A percentile compares a stretch with the other conserved stretches of the same genome.
Evolutionary conservation across 148 eudicot genomes (phyloP).

Genomic region (Vaccinium darrowii): DNA sequence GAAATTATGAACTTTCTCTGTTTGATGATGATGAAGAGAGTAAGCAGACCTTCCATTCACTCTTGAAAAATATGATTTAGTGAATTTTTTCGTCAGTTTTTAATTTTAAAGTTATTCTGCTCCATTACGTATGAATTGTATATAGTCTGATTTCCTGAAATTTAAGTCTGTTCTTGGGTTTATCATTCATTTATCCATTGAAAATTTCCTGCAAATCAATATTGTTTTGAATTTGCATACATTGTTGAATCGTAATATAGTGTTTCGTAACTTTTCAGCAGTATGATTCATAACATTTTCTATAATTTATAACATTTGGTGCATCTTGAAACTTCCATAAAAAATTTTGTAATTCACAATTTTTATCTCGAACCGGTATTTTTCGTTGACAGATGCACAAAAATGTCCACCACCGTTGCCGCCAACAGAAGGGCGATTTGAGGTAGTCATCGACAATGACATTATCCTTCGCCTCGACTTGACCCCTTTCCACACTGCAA

Average conservation of each 20-base stretch:
- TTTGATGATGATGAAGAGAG: constrained; percentile 62
- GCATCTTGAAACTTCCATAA: too few relatives aligned
- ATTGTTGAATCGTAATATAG: neutral
- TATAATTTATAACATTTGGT: too few relatives aligned
- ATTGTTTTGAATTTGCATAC: neutral
- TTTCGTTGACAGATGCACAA: constrained; percentile 28
- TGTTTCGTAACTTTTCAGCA: too few relatives aligned
- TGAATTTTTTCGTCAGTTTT: neutral
- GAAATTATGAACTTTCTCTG: constrained; percentile 67
- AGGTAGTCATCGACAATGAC: constrained; percentile 63
- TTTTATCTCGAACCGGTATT: neutral
- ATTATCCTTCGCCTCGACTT: constrained; percentile 63
- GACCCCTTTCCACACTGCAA: constrained; percentile 53
- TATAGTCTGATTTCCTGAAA: neutral
- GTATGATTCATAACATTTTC: too few relatives aligned
- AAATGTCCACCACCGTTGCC: constrained; percentile 66
- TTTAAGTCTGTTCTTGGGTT: neutral
- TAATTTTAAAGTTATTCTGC: neutral
- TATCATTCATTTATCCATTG: neutral
- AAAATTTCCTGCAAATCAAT: neutral
- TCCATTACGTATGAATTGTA: neutral
- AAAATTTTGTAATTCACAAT: too few relatives aligned
- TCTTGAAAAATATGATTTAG: neutral
- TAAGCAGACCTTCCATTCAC: constrained; percentile 9
- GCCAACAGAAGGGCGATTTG: constrained; percentile 67